Percentiles rank a stretch among this genome's conserved stretches.
Conservation (phyloP, 2,329 filamentous ascomycete species). For the Claviceps digitariae region DNA sequence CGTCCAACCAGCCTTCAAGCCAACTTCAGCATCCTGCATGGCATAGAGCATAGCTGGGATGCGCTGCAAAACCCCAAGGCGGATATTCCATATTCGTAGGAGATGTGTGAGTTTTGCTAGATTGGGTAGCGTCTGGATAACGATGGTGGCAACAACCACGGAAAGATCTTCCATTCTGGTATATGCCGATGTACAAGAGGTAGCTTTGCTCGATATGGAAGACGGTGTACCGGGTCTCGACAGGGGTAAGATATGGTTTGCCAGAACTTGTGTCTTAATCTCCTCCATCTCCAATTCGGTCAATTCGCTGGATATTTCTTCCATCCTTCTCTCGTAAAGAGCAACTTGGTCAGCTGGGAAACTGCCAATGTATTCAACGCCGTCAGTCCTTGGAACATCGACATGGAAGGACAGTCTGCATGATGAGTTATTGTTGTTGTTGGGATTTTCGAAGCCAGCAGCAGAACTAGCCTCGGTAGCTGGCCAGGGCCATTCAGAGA, state of each 20-base stretch:
- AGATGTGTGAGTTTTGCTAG: slow-evolving; percentile 59
- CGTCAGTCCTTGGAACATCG: slow-evolving; percentile 12
- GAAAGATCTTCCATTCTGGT: slow-evolving; percentile 77
- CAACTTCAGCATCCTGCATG: slow-evolving; percentile 51
- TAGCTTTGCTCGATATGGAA: slow-evolving; percentile 15
- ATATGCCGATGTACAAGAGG: slow-evolving; percentile 39
- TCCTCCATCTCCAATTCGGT: slow-evolving; percentile 66
- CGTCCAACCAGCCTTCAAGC: slow-evolving; percentile 54
- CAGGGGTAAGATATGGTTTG: slow-evolving; percentile 56
- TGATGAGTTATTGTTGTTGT: slow-evolving; percentile 19
- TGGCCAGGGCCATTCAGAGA: slow-evolving; percentile 48
- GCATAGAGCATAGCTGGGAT: slow-evolving; percentile 55
- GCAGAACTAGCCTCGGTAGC: slow-evolving; percentile 28
- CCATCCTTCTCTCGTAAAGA: slow-evolving; percentile 58
- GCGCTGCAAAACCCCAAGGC: slow-evolving; percentile 60
- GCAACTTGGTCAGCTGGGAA: slow-evolving; percentile 50
- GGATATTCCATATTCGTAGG: slow-evolving; percentile 65
- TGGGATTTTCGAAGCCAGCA: slow-evolving; percentile 39
- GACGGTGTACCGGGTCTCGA: slow-evolving; percentile 24
- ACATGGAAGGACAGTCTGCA: slow-evolving; percentile 22
- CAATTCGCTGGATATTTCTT: slow-evolving; percentile 58
- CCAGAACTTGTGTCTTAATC: slow-evolving; percentile 76
- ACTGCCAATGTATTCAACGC: slow-evolving; percentile 50
- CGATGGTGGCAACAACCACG: slow-evolving; percentile 78
- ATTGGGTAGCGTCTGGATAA: slow-evolving; percentile 76